Conservation (phyloP, 1,139 yeast genomes). For the Taphrina sp. region DNA sequence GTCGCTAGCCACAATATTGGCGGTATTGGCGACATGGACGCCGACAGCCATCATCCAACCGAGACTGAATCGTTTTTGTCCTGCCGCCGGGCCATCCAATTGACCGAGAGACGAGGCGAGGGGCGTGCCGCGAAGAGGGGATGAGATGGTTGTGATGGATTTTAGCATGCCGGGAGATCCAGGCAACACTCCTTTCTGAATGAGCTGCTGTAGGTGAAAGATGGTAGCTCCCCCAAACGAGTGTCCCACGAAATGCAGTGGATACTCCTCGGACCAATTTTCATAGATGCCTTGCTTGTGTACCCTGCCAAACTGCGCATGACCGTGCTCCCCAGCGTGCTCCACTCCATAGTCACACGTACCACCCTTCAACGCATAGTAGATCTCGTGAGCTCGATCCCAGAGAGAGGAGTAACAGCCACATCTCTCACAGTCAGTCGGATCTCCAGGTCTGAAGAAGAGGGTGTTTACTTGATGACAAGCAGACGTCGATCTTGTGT, state of each 20-base stretch:
- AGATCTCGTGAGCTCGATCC: slow-evolving; percentile 29
- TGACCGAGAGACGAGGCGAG: slow-evolving; percentile 18
- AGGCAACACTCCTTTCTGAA: slow-evolving; percentile 1
- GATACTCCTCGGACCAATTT: slow-evolving; percentile 27
- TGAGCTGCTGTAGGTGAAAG: slow-evolving; percentile 19
- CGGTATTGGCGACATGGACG: slow-evolving; percentile 24
- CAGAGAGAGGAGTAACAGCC: slow-evolving; percentile 23
- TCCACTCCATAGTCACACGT: slow-evolving; percentile 27
- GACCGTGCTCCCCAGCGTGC: slow-evolving; percentile 12
- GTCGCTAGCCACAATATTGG: slow-evolving; percentile 19
- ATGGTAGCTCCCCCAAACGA: slow-evolving; percentile 27
- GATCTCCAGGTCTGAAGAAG: background rate
- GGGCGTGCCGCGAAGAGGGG: slow-evolving; percentile 28
- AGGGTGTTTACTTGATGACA: slow-evolving; percentile 9
- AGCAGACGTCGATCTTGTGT: slow-evolving; percentile 18
- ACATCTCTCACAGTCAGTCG: slow-evolving; percentile 5
- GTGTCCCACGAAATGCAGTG: slow-evolving; percentile 27
- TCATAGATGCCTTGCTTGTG: slow-evolving; percentile 19
- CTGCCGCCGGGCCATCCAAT: slow-evolving; percentile 22
- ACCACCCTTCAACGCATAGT: slow-evolving; percentile 26
- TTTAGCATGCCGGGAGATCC: slow-evolving; percentile 24
- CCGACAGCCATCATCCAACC: slow-evolving; percentile 27
- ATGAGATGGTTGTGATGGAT: slow-evolving; percentile 16
- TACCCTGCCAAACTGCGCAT: slow-evolving; percentile 23
- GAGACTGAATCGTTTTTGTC: slow-evolving; percentile 20